These are phyloP conservation scores for Peronospora belbahrii DNA, from an alignment of 352 stramenopile species.

Conservation along the genomic window DNA sequence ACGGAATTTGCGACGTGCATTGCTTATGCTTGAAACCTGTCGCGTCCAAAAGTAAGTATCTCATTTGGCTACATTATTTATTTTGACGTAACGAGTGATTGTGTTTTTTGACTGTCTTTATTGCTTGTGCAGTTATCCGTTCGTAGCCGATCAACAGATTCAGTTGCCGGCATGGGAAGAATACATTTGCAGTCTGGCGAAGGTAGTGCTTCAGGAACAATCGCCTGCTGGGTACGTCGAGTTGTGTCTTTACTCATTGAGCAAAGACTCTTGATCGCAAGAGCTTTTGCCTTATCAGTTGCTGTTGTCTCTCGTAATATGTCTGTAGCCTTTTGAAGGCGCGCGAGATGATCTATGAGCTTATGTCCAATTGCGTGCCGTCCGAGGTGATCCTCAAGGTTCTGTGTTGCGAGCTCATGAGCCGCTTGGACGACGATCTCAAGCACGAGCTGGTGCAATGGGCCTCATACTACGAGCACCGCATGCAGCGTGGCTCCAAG, in stretches of 20 bases:
- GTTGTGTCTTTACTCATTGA: background rate
- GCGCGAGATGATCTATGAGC: constrained; percentile 97
- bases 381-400: constrained; percentile 94
- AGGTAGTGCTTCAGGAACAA: constrained; percentile 93
- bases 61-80: background rate
- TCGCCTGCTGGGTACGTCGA: constrained; percentile 76
- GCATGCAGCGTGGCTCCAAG: constrained; percentile 93
- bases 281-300: background rate
- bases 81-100: background rate
- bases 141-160: constrained; percentile 72
- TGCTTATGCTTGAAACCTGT: constrained; percentile 97
- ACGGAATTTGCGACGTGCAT: constrained; percentile 92
- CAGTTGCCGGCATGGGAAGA: constrained; percentile 94
- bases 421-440: constrained; percentile 91
- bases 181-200: constrained; percentile 93
- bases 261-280: no score
- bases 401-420: constrained; percentile 88
- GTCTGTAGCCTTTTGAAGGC: constrained; percentile 80
- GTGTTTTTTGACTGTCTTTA: constrained; percentile 1
- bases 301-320: constrained; percentile 1
- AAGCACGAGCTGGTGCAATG: constrained; percentile 93
- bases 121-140: constrained; percentile 63
- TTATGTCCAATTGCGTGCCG: constrained; percentile 98
- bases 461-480: constrained; percentile 89
- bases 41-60: constrained; percentile 53